Base-by-base conservation (phyloP, 169 alveolate species). In the Plasmodium malariae region DNA sequence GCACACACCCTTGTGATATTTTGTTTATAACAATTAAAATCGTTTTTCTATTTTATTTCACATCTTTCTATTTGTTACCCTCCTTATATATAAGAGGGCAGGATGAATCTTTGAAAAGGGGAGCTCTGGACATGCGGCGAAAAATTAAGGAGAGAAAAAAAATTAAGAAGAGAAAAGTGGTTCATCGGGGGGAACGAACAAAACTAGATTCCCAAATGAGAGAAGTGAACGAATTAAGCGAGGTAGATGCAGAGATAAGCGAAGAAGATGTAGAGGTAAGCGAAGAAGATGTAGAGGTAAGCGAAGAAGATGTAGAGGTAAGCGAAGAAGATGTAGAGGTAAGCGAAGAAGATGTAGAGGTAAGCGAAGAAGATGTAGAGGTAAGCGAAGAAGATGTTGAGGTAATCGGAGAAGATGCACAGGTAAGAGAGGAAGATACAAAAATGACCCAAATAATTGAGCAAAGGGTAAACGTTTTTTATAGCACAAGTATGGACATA, bases 21-120 rank as follows among this genome's bases (percentile, higher is more conserved):
- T n/a, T 78, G n/a, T 78, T 78, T 36, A 37, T 45, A 65, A 21
- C 21, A 14, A 55, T 78, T 43, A 78, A 78, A 65, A 68, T 48
- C 11, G 54, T 54, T 78, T 45, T 65, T 26, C 55, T 78, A 24
- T 78, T 62, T 78, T 62, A 49, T 63, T 78, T 62, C 55, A 40
- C 21, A 3, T 63, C 78, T 7, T 63, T 30, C 63, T 36, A 78
- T 78, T 62, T 78, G 51, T 78, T 17, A 55, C 70, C 65, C 0
- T 65, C 71, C 1, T 63, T 78, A 34, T 28, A 24, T 34, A 26
- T 37, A 11, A 24, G 12, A 34, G 67, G 67, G n/a, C n/a, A n/a
- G n/a, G n/a, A n/a, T n/a, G n/a, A n/a, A n/a, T n/a, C n/a, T n/a
- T n/a, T n/a, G n/a, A n/a, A n/a, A n/a, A n/a, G n/a, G n/a, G n/a